Evolutionary conservation across 2,329 filamentous ascomycete species (phyloP), one percentile per base, ranked within the genome.

Genomic region (Cladosporium colombiae): DNA sequence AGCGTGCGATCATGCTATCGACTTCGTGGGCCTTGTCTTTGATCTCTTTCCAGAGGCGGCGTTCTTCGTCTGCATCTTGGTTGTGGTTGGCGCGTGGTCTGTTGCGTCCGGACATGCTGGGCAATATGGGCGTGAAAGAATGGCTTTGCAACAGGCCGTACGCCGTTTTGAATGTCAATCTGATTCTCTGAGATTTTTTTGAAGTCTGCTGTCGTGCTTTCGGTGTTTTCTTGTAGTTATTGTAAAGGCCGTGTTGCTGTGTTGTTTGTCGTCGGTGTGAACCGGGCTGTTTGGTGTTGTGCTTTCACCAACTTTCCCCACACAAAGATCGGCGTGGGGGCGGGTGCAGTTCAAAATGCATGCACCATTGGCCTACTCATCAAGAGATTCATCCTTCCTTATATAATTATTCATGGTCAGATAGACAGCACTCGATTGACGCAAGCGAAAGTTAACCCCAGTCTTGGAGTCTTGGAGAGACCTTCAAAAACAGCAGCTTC

Each of bases 21-120:
- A 82, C 78, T 55, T 80, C 76, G 59, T 78, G 79, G 6, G 78
- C 80, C 68, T 81, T 79, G 50, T 76, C 75, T 61, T 77, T 77
- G 66, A 84, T 81, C 66, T 80, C 77, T 62, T 79, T 81, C 82
- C 82, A 84, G 63, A 84, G 72, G 18, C 79, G 76, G 35, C 81
- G 76, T 72, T 84, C 82, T 71, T 84, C 82, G 64, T 83, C 81
- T 53, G 81, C 78, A 67, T 84, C 82, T 65, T 83, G 81, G 68
- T 82, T 78, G 33, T 82, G 70, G 77, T 76, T 81, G 71, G 68
- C 79, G 73, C 69, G 75, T 69, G 68, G 81, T 68, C 81, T 74
- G 71, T 77, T 82, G 57, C 81, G 80, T 58, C 78, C 77, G 50
- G 82, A 80, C 81, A 83, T 83, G n/a, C 4, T 40, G 23, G n/a